phyloP scores from a whole-genome alignment of 2,329 filamentous ascomycete genomes.

The Botrytis medusae region DNA sequence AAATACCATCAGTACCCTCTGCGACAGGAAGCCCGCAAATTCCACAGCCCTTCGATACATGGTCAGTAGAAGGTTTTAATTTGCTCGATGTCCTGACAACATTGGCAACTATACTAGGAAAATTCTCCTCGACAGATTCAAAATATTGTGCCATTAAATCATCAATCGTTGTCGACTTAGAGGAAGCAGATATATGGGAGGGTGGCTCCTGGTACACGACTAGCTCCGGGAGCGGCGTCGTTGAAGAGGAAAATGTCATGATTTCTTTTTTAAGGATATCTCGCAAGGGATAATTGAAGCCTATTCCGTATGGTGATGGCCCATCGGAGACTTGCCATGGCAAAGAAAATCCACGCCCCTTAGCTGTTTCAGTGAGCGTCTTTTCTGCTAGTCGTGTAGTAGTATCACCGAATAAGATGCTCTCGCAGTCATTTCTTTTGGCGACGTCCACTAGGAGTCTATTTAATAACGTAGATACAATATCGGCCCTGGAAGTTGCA shows the following conservation, averaged over 20 bases:
- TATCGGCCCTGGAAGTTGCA: constrained; percentile 72
- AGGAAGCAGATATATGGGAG: constrained; percentile 35
- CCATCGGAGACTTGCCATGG: constrained; percentile 84
- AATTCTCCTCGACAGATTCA: constrained; percentile 77
- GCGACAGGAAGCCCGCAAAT: constrained; percentile 70
- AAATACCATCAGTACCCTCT: constrained; percentile 61
- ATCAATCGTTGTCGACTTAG: constrained; percentile 81
- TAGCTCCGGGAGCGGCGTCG: constrained; percentile 51
- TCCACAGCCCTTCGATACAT: constrained; percentile 51
- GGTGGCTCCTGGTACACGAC: constrained; percentile 45
- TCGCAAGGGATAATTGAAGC: constrained; percentile 74
- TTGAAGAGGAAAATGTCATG: constrained; percentile 59
- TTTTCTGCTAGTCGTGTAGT: constrained; percentile 86
- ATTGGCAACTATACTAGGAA: constrained; percentile 90
- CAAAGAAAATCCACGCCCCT: constrained; percentile 81
- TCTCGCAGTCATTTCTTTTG: constrained; percentile 59
- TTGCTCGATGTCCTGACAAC: constrained; percentile 91
- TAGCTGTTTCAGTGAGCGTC: constrained; percentile 83
- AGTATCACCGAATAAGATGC: constrained; percentile 78
- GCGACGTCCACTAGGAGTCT: constrained; percentile 70
- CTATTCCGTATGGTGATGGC: constrained; percentile 33
- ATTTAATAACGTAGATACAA: constrained; percentile 67
- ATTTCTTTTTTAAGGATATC: constrained; percentile 85
- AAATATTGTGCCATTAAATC: constrained; percentile 90
- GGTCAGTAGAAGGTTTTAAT: constrained; percentile 53